Evolutionary conservation across 208 protist genomes (phyloP), one percentile per base, ranked within the genome.

Genomic region (Wallacemonas collosoma): DNA sequence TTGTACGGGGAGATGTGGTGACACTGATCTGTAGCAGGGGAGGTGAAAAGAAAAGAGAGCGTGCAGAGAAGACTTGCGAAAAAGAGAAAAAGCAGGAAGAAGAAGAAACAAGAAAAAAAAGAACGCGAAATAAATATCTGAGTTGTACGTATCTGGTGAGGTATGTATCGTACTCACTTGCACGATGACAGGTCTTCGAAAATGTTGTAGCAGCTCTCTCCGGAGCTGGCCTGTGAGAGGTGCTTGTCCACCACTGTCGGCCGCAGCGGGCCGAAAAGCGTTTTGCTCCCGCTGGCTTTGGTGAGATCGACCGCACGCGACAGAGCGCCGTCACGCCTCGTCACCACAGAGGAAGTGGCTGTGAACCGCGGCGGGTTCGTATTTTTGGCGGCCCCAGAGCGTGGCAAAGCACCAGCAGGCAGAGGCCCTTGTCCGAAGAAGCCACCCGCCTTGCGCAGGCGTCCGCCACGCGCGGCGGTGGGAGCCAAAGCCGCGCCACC

Each of bases 141-240:
- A 26, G 26, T 26, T 26, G 26, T 26, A 26, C 26, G 26, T 26
- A 26, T 26, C 26, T 26, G 26, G 26, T 26, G 26, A 26, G 26
- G 26, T 26, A 26, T 26, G 26, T 26, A 26, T 26, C 26, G 26
- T 26, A 26, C 26, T 26, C 26, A 26, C 45, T 80, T 81, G 56
- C 70, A 91, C 2, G 77, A 84, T 38, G 87, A 94, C 1, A 90
- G 47, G 65, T 92, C 86, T 0, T 83, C 77, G 65, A 94, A 94
- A 61, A 94, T 65, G 70, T 91, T 86, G 14, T 94, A 86, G 36
- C 71, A 72, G 39, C 69, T 78, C 26, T 58, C 75, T 26, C 54
- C 68, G 40, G 56, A 71, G 53, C 53, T 57, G 47, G 43, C 43
- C 53, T 60, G 65, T 11, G 26, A 71, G 39, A 41, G 48, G 48